phyloP scores from a whole-genome alignment of 2,329 filamentous ascomycete genomes.

The Endocalyx cinctus region DNA sequence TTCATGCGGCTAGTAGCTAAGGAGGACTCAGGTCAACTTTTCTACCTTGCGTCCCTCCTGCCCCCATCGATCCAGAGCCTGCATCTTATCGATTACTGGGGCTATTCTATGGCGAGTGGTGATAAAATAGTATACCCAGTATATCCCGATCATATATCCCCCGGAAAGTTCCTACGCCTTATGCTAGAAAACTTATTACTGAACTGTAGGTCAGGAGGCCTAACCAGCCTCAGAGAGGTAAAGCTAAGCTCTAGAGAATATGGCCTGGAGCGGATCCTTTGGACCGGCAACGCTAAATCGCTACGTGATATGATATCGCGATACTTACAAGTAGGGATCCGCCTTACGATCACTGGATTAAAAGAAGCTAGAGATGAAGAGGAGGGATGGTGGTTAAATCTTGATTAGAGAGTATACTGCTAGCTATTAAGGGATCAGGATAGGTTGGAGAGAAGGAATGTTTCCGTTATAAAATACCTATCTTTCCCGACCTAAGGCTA shows the following conservation, averaged over 20 bases:
- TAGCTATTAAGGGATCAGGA: conserved; percentile 1
- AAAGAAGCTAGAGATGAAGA: conserved; percentile 1
- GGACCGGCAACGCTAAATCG: neutral
- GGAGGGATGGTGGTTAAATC: conserved; percentile 1
- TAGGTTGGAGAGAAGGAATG: neutral
- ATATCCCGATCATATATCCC: neutral
- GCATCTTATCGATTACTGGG: conserved; percentile 1
- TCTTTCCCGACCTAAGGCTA: too few relatives aligned
- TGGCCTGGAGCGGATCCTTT: neutral
- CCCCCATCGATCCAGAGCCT: neutral
- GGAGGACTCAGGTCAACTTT: neutral
- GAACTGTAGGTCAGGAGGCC: neutral
- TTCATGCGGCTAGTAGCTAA: conserved; percentile 1
- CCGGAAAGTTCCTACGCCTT: neutral
- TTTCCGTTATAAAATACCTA: neutral
- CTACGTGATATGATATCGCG: neutral
- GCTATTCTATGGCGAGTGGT: neutral
- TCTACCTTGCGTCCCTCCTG: neutral
- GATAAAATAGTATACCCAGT: neutral
- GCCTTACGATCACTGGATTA: neutral
- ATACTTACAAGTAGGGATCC: neutral
- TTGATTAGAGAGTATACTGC: neutral
- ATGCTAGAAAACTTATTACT: neutral
- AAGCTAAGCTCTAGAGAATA: conserved; percentile 1
- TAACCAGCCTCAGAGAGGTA: conserved; percentile 1